Evolutionary conservation across 352 stramenopile species (phyloP), one percentile per base, ranked within the genome.

Genomic region (Pythium sukuiense): DNA sequence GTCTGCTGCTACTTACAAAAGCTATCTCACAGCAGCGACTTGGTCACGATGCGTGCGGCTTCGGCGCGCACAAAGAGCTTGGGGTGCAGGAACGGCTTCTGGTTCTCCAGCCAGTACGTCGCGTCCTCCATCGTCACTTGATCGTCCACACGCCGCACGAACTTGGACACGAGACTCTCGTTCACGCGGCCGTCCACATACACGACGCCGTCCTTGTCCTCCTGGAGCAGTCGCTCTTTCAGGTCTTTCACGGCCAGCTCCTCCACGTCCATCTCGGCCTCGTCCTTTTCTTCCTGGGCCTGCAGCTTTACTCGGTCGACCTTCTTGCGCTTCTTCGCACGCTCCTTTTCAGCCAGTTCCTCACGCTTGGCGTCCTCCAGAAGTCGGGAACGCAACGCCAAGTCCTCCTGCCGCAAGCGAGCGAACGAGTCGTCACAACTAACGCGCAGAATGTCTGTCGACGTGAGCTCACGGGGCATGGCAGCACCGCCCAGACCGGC

Each of bases 291-390:
- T 26, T 96, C 87, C 59, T 93, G 83, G 14, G 80, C 76, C 39
- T 61, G 60, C 48, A 84, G 54, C 57, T 92, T 92, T 61, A 80
- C 87, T 29, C 83, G 83, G 41, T 96, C 87, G 27, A 90, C 83
- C 65, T 96, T 96, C 64, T 93, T 92, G 16, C 87, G 87, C 69
- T 94, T 96, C 71, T 93, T 93, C 7, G 80, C 81, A 11, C 85
- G 82, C 60, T 96, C 87, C 35, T 87, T 89, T 52, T 94, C 87
- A 0, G 77, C 73, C 30, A 81, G 69, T 39, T 94, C 87, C 53
- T 96, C 87, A 8, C 79, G 81, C 55, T 86, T 91, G 0, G 84
- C 87, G 39, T 96, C 87, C 48, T 96, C 87, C 30, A 96, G 65
- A 45, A 96, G 56, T 16, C 77, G 67, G 18, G 74, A 63, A 0